Base-by-base conservation (phyloP, 768 basidiomycete genomes). In the Kwoniella sp. region DNA sequence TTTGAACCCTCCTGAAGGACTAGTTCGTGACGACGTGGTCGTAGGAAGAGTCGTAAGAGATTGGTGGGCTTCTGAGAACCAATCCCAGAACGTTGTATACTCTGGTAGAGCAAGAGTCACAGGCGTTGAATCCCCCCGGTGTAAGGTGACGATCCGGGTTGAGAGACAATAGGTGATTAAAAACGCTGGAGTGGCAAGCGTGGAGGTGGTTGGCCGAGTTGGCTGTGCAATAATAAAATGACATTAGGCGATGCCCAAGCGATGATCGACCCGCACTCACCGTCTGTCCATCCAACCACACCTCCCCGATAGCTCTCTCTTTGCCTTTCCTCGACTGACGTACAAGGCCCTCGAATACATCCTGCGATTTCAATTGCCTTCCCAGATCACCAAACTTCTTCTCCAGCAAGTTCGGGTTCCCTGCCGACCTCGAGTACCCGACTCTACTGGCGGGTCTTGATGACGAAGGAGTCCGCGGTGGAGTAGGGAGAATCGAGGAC, bases 241-340 rank as follows among this genome's bases (percentile, higher is more conserved):
- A n/a, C n/a, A n/a, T n/a, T n/a, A n/a, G n/a, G n/a, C n/a, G n/a
- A n/a, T n/a, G n/a, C n/a, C n/a, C n/a, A n/a, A n/a, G 22, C 22
- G 13, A 9, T 44, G 3, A 6, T 44, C 10, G 17, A 44, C 40
- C 40, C 8, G 17, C 13, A 68, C 78, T 71, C 56, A 79, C 78
- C 2, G 77, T 72, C 36, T 78, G 65, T 6, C 79, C 79, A 64
- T 80, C 79, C 10, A 80, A 56, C 79, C 79, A 80, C 1, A 80
- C 63, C 26, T 74, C 68, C 12, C 76, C 79, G n/a, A 78, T 54
- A 10, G 62, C 70, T 33, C 46, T 64, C 29, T 67, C 69, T 55
- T 74, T 72, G 4, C 68, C 70, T 44, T 72, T 74, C 27, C 71
- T 46, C 26, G 64, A 66, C 10, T 21, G 33, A 15, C 5, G 4